Evolutionary conservation across 2,329 filamentous ascomycete species (phyloP).

Genomic region (Madurella mycetomatis): DNA sequence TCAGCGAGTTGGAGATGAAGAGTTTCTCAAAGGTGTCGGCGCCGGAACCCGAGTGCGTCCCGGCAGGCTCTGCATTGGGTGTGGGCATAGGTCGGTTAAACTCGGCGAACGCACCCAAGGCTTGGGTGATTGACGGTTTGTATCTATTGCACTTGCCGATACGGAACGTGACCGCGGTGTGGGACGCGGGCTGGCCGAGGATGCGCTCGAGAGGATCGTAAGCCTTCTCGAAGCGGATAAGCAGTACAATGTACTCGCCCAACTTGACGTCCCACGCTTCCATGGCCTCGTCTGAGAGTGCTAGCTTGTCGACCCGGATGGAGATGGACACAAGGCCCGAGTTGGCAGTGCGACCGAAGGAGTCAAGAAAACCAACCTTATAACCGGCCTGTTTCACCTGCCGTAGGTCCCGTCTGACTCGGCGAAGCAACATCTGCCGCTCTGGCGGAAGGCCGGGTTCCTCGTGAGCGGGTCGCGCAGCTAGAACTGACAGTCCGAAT

Average conservation of each 20-base stretch:
- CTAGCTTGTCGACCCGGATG: conserved; percentile 63
- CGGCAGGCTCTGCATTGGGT: neutral
- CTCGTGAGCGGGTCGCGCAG: neutral
- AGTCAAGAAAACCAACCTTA: conserved; percentile 59
- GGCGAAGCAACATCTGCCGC: conserved; percentile 21
- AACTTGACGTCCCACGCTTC: conserved; percentile 69
- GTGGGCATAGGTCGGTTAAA: neutral
- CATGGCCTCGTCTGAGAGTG: conserved; percentile 68
- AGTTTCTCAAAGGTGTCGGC: conserved; percentile 45
- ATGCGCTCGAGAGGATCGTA: conserved; percentile 60
- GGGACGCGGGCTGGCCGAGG: conserved; percentile 36
- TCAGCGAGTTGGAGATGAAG: conserved; percentile 69
- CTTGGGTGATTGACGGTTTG: conserved; percentile 57
- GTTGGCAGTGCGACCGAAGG: conserved; percentile 38
- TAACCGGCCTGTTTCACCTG: conserved; percentile 62
- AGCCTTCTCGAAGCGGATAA: conserved; percentile 59
- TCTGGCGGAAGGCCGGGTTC: neutral
- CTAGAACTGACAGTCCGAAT: conserved; percentile 25
- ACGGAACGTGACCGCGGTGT: conserved; percentile 51
- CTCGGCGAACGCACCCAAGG: conserved; percentile 33
- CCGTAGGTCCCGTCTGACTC: conserved; percentile 58
- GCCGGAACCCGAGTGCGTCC: conserved; percentile 14
- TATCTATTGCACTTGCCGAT: conserved; percentile 68
- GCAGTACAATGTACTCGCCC: conserved; percentile 66
- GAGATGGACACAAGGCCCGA: conserved; percentile 60